Evolutionary conservation across 805 yeast species (phyloP).

Genomic region (Saturnispora galanensis): DNA sequence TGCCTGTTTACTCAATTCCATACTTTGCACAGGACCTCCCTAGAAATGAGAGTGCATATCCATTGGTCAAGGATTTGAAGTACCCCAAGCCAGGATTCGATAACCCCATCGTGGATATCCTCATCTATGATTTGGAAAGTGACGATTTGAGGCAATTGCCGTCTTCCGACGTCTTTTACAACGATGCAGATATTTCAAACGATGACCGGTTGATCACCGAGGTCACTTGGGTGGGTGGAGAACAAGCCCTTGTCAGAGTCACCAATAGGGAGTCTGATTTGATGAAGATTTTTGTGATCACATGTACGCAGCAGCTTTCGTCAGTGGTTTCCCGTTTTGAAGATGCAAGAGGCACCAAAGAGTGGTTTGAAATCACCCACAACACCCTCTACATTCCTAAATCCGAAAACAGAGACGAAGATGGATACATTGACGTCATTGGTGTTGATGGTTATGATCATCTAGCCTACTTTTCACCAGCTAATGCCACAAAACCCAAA

Average conservation of each 20-base stretch:
- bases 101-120: conserved; percentile 57
- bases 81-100: conserved; percentile 80
- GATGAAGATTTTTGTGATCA: conserved; percentile 46
- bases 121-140: conserved; percentile 32
- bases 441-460: conserved; percentile 58
- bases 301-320: conserved; percentile 27
- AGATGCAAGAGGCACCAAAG: conserved; percentile 34
- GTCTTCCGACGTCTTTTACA: conserved; percentile 30
- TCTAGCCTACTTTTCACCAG: conserved; percentile 75
- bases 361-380: conserved; percentile 75
- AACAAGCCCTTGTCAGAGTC: conserved; percentile 41
- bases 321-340: conserved; percentile 40
- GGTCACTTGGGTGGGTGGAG: conserved; percentile 57
- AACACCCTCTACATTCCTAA: conserved; percentile 50
- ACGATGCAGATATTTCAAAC: conserved; percentile 31
- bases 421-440: conserved; percentile 77
- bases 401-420: conserved; percentile 35
- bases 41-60: conserved; percentile 34
- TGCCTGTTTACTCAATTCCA: conserved; percentile 64
- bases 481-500: conserved; percentile 42
- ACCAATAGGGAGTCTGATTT: conserved; percentile 60
- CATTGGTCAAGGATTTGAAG: conserved; percentile 50
- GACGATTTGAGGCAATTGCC: conserved; percentile 18
- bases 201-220: conserved; percentile 51
- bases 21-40: conserved; percentile 52